A percentile compares a stretch with the other conserved stretches of the same genome.
Evolutionary conservation across 306 rosid genomes (phyloP).

Genomic region (Fragaria ananassa): DNA sequence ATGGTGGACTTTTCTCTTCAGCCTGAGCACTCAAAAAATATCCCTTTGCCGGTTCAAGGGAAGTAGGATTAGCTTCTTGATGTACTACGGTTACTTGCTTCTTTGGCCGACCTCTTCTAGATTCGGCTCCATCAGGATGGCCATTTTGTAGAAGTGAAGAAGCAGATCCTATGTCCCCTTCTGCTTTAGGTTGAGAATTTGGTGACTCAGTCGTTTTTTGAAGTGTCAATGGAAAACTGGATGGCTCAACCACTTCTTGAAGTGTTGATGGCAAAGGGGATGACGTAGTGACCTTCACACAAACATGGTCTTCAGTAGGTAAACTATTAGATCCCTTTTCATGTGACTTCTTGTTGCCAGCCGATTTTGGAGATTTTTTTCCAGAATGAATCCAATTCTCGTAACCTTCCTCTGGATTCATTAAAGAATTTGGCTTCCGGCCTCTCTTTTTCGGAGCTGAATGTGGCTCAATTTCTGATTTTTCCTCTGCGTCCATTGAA

Average conservation of each 20-base stretch:
- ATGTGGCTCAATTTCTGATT: conserved; percentile 33
- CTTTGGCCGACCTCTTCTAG: conserved; percentile 41
- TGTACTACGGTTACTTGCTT: conserved; percentile 24
- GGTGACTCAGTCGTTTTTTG: conserved; percentile 22
- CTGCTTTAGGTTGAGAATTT: conserved; percentile 28
- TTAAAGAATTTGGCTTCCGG: conserved; percentile 64
- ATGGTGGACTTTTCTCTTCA: conserved; percentile 26
- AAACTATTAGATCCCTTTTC: conserved; percentile 14
- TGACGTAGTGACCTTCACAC: conserved; percentile 20
- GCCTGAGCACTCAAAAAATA: conserved; percentile 21
- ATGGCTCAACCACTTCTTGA: conserved; percentile 20
- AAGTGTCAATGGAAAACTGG: conserved; percentile 8
- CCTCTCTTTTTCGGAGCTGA: conserved; percentile 55
- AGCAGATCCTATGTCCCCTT: conserved; percentile 15
- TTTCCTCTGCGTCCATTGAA: conserved; percentile 48
- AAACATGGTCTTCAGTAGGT: conserved; percentile 24
- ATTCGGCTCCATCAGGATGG: conserved; percentile 19
- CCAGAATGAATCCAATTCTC: conserved; percentile 44
- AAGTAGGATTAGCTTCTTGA: conserved; percentile 25
- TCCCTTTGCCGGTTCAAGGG: conserved; percentile 27
- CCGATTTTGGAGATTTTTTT: conserved; percentile 26
- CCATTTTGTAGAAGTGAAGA: conserved; percentile 5
- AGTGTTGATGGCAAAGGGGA: conserved; percentile 12
- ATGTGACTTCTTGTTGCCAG: conserved; percentile 31
- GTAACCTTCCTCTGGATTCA: conserved; percentile 75